Evolutionary conservation across 1,139 yeast species (phyloP), one percentile per base, ranked within the genome.

Genomic region (Yamadazyma blattariae): DNA sequence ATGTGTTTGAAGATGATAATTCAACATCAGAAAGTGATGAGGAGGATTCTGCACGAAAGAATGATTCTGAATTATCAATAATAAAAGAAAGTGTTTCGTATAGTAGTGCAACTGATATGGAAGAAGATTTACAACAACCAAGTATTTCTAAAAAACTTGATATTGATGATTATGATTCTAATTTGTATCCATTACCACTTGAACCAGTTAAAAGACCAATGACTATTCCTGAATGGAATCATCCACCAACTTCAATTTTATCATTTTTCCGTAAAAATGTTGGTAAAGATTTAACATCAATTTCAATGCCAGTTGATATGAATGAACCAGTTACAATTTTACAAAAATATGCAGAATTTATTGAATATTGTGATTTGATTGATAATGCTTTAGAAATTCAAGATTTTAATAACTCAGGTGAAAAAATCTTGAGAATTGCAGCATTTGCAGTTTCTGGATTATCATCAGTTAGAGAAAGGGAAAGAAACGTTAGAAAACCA

Each of bases 231-330:
- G 64, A 67, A 13, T 75, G 89, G 37, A 67, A 67, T 0, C 74
- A 79, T 30, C 65, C 79, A 0, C 97, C 97, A 2, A 96, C 96
- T 5, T 83, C 94, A 44, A 61, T 92, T 26, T 65, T 90, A 35
- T 74, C 89, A 1, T 77, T 89, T 50, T 71, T 92, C 39, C 75
- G 96, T 37, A 89, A 90, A 54, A 89, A 88, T 50, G 95, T 90
- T 12, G 97, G 97, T 19, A 90, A 90, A 54, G 97, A 90, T 57
- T 58, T 90, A 44, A 74, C 92, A 0, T 75, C 92, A 1, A 77
- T 89, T 38, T 82, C 96, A 1, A 89, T 90, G 94, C 98, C 98
- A 1, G 96, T 92, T 5, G 82, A 94, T 2, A 76, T 89, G 43
- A 92, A 92, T 61, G 98, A 92, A 56, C 98, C 98, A 0, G 59